Evolutionary conservation across 2,329 filamentous ascomycete species (phyloP).

Genomic region (Pyrenophora seminiperda): DNA sequence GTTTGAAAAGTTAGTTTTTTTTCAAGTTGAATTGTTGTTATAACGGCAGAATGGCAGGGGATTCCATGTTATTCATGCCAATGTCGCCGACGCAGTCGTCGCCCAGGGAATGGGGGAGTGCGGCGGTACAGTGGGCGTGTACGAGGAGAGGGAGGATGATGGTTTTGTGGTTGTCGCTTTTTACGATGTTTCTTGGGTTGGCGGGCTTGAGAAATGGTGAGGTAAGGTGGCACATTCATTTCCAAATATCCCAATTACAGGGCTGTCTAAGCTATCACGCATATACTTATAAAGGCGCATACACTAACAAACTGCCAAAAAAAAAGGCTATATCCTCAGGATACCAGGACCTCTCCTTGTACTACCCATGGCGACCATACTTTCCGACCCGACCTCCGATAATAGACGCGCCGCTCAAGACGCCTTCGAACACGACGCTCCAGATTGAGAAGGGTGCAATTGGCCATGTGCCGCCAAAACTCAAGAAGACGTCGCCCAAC

Average conservation of each 20-base stretch:
- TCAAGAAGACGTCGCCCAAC: conserved; percentile 43
- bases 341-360: conserved; percentile 35
- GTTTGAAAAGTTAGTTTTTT: no score
- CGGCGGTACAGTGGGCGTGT: conserved; percentile 38
- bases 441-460: conserved; percentile 43
- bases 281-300: no score
- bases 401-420: conserved; percentile 34
- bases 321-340: conserved; percentile 35
- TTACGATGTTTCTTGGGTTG: conserved; percentile 29
- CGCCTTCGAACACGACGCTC: conserved; percentile 42
- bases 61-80: conserved; percentile 30
- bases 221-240: conserved; percentile 16
- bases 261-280: no score
- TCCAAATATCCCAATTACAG: background rate
- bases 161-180: conserved; percentile 26
- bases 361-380: conserved; percentile 39
- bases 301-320: conserved; percentile 8
- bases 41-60: conserved; percentile 26
- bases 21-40: background rate
- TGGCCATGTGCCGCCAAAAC: conserved; percentile 30
- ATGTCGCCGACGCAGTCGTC: conserved; percentile 35
- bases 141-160: conserved; percentile 39
- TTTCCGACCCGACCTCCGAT: conserved; percentile 31
- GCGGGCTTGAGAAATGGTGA: conserved; percentile 25
- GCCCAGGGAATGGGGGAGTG: conserved; percentile 30